These are phyloP conservation scores for Aspergillus indologenus DNA, from an alignment of 495 filamentous ascomycete genomes.

Conservation along the genomic window DNA sequence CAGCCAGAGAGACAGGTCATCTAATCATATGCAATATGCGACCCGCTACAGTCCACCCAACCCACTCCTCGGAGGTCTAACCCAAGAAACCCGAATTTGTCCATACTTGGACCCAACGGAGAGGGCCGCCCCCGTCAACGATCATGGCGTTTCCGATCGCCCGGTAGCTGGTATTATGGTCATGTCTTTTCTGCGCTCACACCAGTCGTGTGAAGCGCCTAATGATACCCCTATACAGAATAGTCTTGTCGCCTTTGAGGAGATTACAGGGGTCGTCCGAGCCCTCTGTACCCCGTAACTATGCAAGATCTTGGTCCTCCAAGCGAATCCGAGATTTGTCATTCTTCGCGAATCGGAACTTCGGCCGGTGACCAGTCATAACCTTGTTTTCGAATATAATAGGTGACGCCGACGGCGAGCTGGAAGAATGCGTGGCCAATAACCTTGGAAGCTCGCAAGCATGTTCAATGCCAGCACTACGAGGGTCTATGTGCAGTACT, in stretches of 20 bases:
- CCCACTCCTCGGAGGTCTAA: conserved; percentile 1
- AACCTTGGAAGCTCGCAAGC: not conserved
- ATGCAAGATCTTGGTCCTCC: not conserved
- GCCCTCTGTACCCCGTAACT: not conserved
- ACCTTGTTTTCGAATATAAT: not conserved
- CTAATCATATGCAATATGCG: conserved; percentile 5
- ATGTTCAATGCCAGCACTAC: not conserved
- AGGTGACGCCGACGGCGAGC: not conserved
- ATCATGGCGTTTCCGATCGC: not conserved
- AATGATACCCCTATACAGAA: not conserved
- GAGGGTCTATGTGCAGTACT: not conserved
- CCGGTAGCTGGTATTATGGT: not conserved
- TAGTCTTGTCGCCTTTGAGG: not conserved
- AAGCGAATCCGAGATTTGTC: not conserved
- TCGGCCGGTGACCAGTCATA: conserved; percentile 1
- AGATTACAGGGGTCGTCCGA: no score
- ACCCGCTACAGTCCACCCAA: not conserved
- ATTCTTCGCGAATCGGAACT: not conserved
- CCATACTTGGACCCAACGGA: conserved; percentile 2
- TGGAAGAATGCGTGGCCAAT: not conserved
- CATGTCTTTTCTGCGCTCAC: not conserved
- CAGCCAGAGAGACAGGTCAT: conserved; percentile 6
- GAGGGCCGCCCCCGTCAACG: conserved; percentile 3
- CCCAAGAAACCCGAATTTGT: not conserved
- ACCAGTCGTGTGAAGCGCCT: not conserved